Percentiles rank a stretch among this genome's conserved stretches.
These are phyloP conservation scores for Vigna hirtella DNA, from an alignment of 306 rosid species.

Conservation along the genomic window DNA sequence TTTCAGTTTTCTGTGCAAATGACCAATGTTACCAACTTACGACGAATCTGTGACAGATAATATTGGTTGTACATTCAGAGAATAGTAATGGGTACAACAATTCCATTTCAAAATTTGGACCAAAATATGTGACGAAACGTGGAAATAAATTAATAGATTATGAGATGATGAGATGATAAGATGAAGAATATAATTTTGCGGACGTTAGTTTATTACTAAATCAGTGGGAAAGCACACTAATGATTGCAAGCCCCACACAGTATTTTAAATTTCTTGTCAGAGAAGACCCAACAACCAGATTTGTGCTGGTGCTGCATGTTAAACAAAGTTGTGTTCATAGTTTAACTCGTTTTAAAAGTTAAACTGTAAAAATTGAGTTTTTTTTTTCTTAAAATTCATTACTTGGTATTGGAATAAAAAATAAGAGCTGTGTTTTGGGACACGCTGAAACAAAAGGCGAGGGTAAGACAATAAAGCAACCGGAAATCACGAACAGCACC, in stretches of 20 bases:
- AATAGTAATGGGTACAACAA: background rate
- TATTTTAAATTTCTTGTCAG: background rate
- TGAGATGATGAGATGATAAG: background rate
- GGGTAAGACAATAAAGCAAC: constrained; percentile 23
- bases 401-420: background rate
- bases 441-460: constrained; percentile 1
- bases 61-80: background rate
- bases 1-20: background rate
- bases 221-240: background rate
- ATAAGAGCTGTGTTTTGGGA: background rate
- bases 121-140: too few relatives aligned
- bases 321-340: background rate
- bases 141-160: background rate
- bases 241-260: background rate
- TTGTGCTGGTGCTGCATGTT: background rate
- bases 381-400: background rate
- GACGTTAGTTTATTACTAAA: background rate
- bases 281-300: background rate
- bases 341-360: background rate
- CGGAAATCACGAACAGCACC: constrained; percentile 35
- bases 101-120: background rate
- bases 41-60: background rate
- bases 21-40: background rate
- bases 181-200: background rate
- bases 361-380: background rate